A percentile compares a stretch with the other conserved stretches of the same genome.
Evolutionary conservation across 2,329 filamentous ascomycete species (phyloP).

Genomic region (Cladophialophora immunda): DNA sequence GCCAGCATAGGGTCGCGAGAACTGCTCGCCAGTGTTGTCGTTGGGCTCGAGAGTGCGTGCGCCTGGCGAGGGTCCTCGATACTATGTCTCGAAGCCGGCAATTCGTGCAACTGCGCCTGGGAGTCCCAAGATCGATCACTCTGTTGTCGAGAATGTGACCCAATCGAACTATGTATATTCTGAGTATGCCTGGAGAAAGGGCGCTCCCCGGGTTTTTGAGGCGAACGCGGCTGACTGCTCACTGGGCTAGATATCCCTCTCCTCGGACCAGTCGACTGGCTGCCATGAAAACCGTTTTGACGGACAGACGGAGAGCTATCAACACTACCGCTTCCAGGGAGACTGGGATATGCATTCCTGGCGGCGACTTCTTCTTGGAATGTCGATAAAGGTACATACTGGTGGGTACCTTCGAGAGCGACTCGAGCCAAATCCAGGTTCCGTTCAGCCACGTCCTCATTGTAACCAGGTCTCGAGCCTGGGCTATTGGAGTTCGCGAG

Average conservation of each 20-base stretch:
- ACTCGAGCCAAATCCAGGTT: conserved; percentile 34
- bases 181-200: conserved; percentile 15
- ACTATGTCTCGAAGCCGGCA: background rate
- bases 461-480: conserved; percentile 27
- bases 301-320: conserved; percentile 14
- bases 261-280: background rate
- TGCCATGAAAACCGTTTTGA: background rate
- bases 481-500: conserved; percentile 27
- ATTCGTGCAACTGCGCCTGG: conserved; percentile 12
- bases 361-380: conserved; percentile 40
- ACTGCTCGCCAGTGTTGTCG: background rate
- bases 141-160: conserved; percentile 16
- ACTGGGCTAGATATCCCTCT: conserved; percentile 11
- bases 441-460: conserved; percentile 39
- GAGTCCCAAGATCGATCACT: conserved; percentile 14
- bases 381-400: conserved; percentile 33
- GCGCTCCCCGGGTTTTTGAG: conserved; percentile 12
- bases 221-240: conserved; percentile 13
- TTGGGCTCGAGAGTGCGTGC: conserved; percentile 1
- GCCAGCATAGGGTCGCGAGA: background rate
- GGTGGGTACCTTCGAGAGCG: conserved; percentile 29
- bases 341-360: conserved; percentile 36
- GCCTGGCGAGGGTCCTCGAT: background rate
- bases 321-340: conserved; percentile 13
- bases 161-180: conserved; percentile 7